Percentiles rank a stretch among this genome's conserved stretches.
Conservation (phyloP, 306 rosid species). For the Cicer judaicum region DNA sequence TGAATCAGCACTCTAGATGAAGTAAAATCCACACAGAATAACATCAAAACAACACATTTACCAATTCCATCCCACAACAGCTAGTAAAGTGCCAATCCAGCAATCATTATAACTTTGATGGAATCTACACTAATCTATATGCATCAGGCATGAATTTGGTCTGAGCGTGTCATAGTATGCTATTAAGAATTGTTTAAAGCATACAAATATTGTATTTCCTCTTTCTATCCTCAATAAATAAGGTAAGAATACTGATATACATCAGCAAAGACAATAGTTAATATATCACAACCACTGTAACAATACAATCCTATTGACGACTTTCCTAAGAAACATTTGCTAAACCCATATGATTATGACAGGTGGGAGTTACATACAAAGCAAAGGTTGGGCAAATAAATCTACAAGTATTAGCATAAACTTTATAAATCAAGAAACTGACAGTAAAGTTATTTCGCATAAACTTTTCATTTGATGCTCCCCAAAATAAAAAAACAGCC, state of each 20-base stretch:
- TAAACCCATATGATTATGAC: conserved; percentile 19
- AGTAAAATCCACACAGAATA: conserved; percentile 39
- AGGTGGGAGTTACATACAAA: conserved; percentile 34
- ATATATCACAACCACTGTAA: conserved; percentile 2
- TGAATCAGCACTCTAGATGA: conserved; percentile 42
- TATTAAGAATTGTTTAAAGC: conserved; percentile 29
- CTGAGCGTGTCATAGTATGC: conserved; percentile 1
- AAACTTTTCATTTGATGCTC: conserved; percentile 56
- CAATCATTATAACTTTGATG: conserved; percentile 34
- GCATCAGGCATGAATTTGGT: conserved; percentile 30
- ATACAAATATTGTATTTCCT: conserved; percentile 4
- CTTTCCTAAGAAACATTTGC: conserved; percentile 5
- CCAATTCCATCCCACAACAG: conserved; percentile 34
- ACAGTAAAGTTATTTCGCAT: conserved; percentile 79
- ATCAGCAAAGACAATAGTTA: conserved; percentile 9
- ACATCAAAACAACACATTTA: conserved; percentile 33
- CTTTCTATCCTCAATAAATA: conserved; percentile 3
- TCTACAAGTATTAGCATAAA: conserved; percentile 35
- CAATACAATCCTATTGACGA: neutral
- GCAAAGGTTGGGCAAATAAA: conserved; percentile 30
- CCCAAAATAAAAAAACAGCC: conserved; percentile 75
- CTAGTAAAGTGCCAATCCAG: conserved; percentile 21
- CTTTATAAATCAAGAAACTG: conserved; percentile 52
- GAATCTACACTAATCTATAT: conserved; percentile 4
- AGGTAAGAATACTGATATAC: conserved; percentile 4